Conservation (phyloP, 768 basidiomycete genomes). For the Galerina sulciceps region DNA sequence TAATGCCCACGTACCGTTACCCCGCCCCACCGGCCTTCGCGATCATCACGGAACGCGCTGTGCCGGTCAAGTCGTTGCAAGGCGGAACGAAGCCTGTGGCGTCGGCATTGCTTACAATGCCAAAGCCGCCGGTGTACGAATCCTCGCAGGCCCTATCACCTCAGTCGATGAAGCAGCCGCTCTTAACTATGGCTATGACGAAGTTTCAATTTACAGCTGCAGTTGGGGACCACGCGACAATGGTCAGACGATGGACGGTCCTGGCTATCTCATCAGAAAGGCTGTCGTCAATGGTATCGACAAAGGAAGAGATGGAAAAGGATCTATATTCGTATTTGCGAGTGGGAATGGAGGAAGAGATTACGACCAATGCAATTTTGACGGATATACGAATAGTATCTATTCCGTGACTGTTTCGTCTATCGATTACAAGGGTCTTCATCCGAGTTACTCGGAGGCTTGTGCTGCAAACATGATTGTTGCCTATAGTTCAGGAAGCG, state of each 20-base stretch:
- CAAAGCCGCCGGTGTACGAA: constrained; percentile 90
- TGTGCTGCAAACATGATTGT: constrained; percentile 97
- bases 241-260: constrained; percentile 91
- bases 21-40: constrained; percentile 80
- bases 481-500: constrained; percentile 92
- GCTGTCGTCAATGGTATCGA: constrained; percentile 92
- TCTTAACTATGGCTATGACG: constrained; percentile 90
- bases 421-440: constrained; percentile 88
- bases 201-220: constrained; percentile 90
- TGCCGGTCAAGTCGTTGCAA: constrained; percentile 94
- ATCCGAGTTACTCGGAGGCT: constrained; percentile 94
- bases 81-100: constrained; percentile 90
- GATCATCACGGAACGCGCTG: constrained; percentile 98
- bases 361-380: constrained; percentile 99
- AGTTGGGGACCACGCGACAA: constrained; percentile 98
- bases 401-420: constrained; percentile 94
- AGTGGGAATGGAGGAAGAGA: constrained; percentile 91
- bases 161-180: constrained; percentile 95
- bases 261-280: constrained; percentile 86
- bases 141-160: constrained; percentile 90
- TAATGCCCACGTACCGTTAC: constrained; percentile 88
- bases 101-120: constrained; percentile 91
- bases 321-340: constrained; percentile 94
- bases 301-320: constrained; percentile 86
- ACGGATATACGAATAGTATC: constrained; percentile 98